Evolutionary conservation across 176 grass and related monocot genomes (phyloP).

Genomic region (Triticum timopheevii): DNA sequence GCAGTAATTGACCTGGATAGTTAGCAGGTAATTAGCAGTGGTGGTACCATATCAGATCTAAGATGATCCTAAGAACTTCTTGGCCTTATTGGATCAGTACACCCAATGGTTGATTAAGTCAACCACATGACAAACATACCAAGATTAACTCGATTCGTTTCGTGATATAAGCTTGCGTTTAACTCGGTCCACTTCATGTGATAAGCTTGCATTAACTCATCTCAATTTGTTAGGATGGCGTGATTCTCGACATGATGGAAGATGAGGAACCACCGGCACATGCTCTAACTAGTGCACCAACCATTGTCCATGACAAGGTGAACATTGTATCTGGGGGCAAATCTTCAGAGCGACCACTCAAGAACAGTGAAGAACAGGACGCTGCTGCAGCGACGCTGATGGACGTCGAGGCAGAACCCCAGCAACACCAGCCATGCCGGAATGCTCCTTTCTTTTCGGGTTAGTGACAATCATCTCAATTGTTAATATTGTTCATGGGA

Average conservation of each 20-base stretch:
- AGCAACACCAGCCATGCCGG: neutral
- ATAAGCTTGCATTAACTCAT: neutral
- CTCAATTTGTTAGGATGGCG: conserved; percentile 1
- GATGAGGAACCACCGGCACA: conserved; percentile 8
- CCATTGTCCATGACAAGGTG: conserved; percentile 10
- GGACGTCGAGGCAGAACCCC: conserved; percentile 24
- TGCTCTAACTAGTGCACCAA: conserved; percentile 5
- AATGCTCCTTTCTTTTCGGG: conserved; percentile 20
- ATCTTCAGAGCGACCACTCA: conserved; percentile 18
- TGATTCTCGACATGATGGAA: conserved; percentile 33
- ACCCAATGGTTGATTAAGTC: neutral
- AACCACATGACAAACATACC: conserved; percentile 25
- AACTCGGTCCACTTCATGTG: neutral
- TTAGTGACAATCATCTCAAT: conserved; percentile 8
- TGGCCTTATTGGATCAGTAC: neutral
- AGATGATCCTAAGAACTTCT: neutral
- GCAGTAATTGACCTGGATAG: no score
- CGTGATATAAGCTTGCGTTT: neutral
- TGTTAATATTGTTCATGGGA: neutral
- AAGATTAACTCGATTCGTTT: neutral
- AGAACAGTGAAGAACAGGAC: neutral
- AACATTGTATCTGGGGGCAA: neutral
- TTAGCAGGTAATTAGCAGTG: neutral
- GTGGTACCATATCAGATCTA: neutral
- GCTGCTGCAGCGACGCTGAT: neutral